Evolutionary conservation across 2,329 filamentous ascomycete genomes (phyloP), one percentile per base, ranked within the genome.

Genomic region (Fonsecaea multimorphosa): DNA sequence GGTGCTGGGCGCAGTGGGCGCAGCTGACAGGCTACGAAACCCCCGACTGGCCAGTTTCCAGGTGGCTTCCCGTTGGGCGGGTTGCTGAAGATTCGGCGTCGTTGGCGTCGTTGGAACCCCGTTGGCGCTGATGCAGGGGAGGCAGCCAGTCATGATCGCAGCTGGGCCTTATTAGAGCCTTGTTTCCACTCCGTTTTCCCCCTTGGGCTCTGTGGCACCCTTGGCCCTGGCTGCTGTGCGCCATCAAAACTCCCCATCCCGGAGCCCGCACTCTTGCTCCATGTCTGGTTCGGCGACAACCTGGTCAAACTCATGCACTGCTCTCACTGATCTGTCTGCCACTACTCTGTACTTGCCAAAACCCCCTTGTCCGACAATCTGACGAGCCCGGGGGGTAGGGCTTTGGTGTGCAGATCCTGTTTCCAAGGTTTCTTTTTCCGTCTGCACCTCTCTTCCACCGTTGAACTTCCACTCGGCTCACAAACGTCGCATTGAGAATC

Each of bases 81-180:
- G 44, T 49, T 49, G 9, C 44, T 27, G 44, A 49, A 49, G 44
- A 49, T 49, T 49, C 19, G 22, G 44, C 44, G 9, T 27, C 11
- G 32, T 34, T 34, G 32, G 32, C 32, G 32, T 49, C 38, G 44
- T 49, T 27, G 44, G 52, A 9, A 9, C 32, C 4, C 27, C 38
- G 44, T 49, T 27, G 44, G 52, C 29, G 32, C 52, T 54, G 52
- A 27, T 54, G 52, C 52, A 54, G 52, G 52, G 52, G 52, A n/a
- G n/a, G 27, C 8, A 54, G 52, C 52, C 52, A 54, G 52, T 54
- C 16, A 22, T 2, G n/a, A 36, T 24, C 24, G 32, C 29, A 22
- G 27, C 52, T 31, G 27, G 52, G 7, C 52, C n/a, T n/a, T n/a
- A n/a, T n/a, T n/a, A n/a, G n/a, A n/a, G n/a, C n/a, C n/a, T 27